Base-by-base conservation (phyloP, 768 basidiomycete genomes). In the Udeniomyces megalosporus region DNA sequence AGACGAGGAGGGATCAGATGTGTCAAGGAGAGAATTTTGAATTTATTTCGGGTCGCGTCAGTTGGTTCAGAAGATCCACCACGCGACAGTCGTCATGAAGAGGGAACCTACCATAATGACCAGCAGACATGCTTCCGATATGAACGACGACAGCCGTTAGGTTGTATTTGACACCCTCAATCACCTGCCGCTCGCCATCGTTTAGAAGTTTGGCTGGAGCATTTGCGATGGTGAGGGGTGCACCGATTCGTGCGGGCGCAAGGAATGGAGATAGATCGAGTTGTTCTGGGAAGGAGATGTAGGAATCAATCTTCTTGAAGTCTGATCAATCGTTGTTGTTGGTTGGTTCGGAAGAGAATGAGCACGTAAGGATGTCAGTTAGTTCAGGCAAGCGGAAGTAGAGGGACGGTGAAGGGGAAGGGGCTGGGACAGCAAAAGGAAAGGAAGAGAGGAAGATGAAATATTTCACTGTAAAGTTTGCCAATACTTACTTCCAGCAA, bases 41-140 rank as follows among this genome's bases (percentile, higher is more conserved):
- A n/a, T n/a, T n/a, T n/a, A n/a, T n/a, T n/a, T n/a, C n/a, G n/a
- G n/a, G n/a, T n/a, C n/a, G n/a, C n/a, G n/a, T n/a, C n/a, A n/a
- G n/a, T n/a, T n/a, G n/a, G n/a, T n/a, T n/a, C n/a, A n/a, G n/a
- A n/a, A n/a, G n/a, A n/a, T n/a, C n/a, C n/a, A n/a, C n/a, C n/a
- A n/a, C n/a, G n/a, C n/a, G n/a, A n/a, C n/a, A n/a, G n/a, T n/a
- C n/a, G n/a, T n/a, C n/a, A n/a, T n/a, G n/a, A n/a, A n/a, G n/a
- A n/a, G n/a, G n/a, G n/a, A n/a, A 83, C 70, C 89, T 89, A 7
- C 88, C 77, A 70, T 93, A 93, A 71, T 93, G 90, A 0, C 90
- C 90, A 26, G 88, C 86, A 48, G 89, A 79, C 86, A 88, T 87
- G 69, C 84, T 84, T 32, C 87, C 87, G 63, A 87, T 84, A 72